These are phyloP conservation scores for Solanum chilense DNA, from an alignment of 257 asterid species.

Conservation along the genomic window DNA sequence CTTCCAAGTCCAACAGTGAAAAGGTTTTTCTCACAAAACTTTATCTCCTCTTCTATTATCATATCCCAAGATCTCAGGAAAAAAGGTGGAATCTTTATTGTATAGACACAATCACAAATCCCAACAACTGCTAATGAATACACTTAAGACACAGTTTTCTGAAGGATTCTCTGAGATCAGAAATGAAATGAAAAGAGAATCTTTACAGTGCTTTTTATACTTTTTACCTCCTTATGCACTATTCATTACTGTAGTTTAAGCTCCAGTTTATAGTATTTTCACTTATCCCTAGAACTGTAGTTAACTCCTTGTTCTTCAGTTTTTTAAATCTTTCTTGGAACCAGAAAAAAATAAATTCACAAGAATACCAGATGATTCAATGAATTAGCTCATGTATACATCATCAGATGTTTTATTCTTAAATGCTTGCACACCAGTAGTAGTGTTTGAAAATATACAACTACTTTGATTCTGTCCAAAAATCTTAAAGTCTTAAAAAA, in stretches of 20 bases:
- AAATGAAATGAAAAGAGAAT: constrained; percentile 26
- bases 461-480: background rate
- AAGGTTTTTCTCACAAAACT: constrained; percentile 32
- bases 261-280: constrained; percentile 36
- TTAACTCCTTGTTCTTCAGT: constrained; percentile 10
- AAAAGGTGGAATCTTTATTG: constrained; percentile 15
- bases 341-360: constrained; percentile 1
- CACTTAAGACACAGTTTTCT: constrained; percentile 10
- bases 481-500: background rate
- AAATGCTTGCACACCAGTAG: background rate
- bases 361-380: background rate
- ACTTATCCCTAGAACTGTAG: constrained; percentile 53
- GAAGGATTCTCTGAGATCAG: constrained; percentile 38
- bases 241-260: constrained; percentile 25
- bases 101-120: constrained; percentile 11
- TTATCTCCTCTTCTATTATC: background rate
- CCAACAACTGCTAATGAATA: constrained; percentile 25
- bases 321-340: constrained; percentile 24
- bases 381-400: background rate
- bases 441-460: background rate
- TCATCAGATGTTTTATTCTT: background rate
- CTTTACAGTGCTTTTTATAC: constrained; percentile 31
- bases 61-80: constrained; percentile 24
- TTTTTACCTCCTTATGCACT: background rate
- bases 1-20: constrained; percentile 34